Conservation (phyloP, 306 rosid genomes). For the Phaseolus lunatus region DNA sequence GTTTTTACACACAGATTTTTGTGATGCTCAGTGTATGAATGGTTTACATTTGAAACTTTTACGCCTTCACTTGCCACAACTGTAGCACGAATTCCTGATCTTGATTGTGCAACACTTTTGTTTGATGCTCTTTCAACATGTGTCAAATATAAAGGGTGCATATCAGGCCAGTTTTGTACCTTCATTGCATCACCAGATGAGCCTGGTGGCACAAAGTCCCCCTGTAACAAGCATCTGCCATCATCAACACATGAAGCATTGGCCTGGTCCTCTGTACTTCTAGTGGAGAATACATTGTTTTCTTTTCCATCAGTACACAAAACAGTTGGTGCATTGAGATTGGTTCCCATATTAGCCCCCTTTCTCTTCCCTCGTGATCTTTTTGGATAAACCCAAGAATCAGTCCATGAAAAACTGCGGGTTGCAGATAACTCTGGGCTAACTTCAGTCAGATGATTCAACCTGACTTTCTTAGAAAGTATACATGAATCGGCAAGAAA, state of each 20-base stretch:
- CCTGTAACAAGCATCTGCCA: slow-evolving; percentile 35
- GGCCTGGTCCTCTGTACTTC: slow-evolving; percentile 37
- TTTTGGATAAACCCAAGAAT: slow-evolving; percentile 58
- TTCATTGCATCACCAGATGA: slow-evolving; percentile 37
- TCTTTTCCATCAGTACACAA: slow-evolving; percentile 53
- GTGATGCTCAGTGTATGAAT: slow-evolving; percentile 34
- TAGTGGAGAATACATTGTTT: slow-evolving; percentile 28
- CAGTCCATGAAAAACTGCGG: slow-evolving; percentile 45
- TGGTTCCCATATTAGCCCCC: slow-evolving; percentile 40
- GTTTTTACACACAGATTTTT: slow-evolving; percentile 52
- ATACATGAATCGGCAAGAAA: slow-evolving; percentile 31
- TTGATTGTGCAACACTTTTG: slow-evolving; percentile 35
- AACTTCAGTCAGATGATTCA: slow-evolving; percentile 45
- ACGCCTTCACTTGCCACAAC: slow-evolving; percentile 40
- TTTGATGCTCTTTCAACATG: slow-evolving; percentile 46
- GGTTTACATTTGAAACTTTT: slow-evolving; percentile 40
- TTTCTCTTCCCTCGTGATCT: slow-evolving; percentile 77
- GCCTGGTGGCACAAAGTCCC: slow-evolving; percentile 32
- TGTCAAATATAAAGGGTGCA: slow-evolving; percentile 43
- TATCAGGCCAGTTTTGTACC: slow-evolving; percentile 30
- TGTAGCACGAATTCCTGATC: slow-evolving; percentile 42
- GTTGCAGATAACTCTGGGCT: slow-evolving; percentile 44
- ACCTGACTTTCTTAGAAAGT: slow-evolving; percentile 39
- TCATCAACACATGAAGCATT: slow-evolving; percentile 37
- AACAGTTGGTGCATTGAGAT: slow-evolving; percentile 39